Evolutionary conservation across 2,329 filamentous ascomycete species (phyloP).

Genomic region (Cercospora sojina): DNA sequence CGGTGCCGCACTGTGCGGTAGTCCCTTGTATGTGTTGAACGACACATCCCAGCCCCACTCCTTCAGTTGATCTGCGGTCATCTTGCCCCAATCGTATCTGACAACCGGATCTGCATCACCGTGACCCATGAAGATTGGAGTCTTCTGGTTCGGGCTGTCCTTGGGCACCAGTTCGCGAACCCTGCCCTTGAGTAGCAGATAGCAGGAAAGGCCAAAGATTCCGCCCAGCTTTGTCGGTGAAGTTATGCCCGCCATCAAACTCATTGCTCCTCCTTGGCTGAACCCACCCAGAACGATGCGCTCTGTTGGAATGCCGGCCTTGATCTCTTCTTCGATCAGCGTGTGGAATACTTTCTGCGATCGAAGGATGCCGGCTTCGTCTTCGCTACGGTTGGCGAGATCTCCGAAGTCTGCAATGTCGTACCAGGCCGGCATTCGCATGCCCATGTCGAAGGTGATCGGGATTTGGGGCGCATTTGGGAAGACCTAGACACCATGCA

Average conservation of each 20-base stretch:
- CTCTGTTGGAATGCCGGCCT: constrained; percentile 74
- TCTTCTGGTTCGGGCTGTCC: constrained; percentile 55
- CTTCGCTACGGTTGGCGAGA: constrained; percentile 53
- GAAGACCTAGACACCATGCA: constrained; percentile 56
- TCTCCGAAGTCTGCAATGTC: constrained; percentile 61
- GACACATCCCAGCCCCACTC: constrained; percentile 70
- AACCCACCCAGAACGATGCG: constrained; percentile 86
- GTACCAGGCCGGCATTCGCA: constrained; percentile 85
- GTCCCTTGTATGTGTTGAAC: constrained; percentile 73
- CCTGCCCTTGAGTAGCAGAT: constrained; percentile 69
- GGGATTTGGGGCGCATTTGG: constrained; percentile 71
- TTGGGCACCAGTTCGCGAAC: constrained; percentile 58
- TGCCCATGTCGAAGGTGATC: constrained; percentile 62
- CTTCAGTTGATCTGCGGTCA: constrained; percentile 66
- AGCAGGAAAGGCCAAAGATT: constrained; percentile 81
- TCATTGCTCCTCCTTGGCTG: constrained; percentile 84
- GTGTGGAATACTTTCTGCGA: constrained; percentile 74
- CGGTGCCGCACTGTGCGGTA: constrained; percentile 73
- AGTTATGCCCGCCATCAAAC: constrained; percentile 77
- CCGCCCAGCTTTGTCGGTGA: constrained; percentile 74
- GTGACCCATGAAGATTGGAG: constrained; percentile 85
- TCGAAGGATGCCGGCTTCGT: constrained; percentile 70
- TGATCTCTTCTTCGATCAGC: constrained; percentile 77
- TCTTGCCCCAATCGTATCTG: constrained; percentile 64
- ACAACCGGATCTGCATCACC: constrained; percentile 77